Base-by-base conservation (phyloP, 192 early-diverging fungal species). In the Coemansia sp. region DNA sequence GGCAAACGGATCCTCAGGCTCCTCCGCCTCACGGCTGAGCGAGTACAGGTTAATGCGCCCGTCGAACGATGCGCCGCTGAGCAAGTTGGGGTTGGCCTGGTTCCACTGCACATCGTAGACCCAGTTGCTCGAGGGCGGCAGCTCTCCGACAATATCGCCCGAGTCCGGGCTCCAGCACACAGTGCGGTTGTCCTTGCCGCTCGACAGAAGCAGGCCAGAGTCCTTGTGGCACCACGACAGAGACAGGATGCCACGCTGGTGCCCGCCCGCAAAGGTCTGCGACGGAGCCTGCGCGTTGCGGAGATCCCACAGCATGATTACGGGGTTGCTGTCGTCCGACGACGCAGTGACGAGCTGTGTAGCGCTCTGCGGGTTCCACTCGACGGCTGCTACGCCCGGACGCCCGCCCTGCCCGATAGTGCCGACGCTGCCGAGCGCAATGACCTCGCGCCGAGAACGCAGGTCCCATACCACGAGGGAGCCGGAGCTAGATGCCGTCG, bases 401-500 rank as follows among this genome's bases (percentile, higher is more conserved):
- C 59, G 19, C n/a, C 19, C n/a, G 19, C 21, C 5, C 59, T 17
- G 36, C 37, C 76, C 78, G 63, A 86, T 82, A 42, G 73, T 82
- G 29, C 85, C 87, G 8, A 73, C 73, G 59, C 86, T 86, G 66
- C 79, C 81, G 46, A 99, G 86, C 37, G 87, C 82, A 50, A 96
- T 90, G 31, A 96, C 87, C 69, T 99, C 95, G 44, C 92, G 89
- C 48, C 91, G 85, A 50, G 90, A 89, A 50, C 92, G 86, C 66
- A 99, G 85, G 87, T 99, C 97, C 95, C 96, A 99, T 9, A 99
- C 90, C 31, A 96, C 96, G 21, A 95, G 94, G 67, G 93, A 86
- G 45, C 97, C 96, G 60, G 94, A 95, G 63, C 91, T 93, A 44
- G 90, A 92, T 9, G 93, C 93, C 5, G 92, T 93, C 10, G 94